phyloP scores from a whole-genome alignment of 495 filamentous ascomycete genomes.

The Pseudevernia furfuracea region DNA sequence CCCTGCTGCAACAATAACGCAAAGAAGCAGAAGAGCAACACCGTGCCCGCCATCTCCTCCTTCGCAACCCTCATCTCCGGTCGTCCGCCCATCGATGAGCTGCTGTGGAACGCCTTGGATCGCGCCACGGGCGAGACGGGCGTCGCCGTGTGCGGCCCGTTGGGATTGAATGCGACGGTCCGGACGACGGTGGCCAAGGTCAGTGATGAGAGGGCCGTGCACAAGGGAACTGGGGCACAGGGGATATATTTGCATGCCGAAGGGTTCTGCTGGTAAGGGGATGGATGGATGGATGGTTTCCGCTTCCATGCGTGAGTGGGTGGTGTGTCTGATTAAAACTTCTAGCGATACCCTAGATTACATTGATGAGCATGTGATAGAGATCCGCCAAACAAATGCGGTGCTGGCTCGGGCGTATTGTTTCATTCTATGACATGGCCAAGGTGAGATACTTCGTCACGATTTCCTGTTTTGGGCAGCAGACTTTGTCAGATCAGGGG shows the following conservation, averaged over 20 bases:
- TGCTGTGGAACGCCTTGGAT: conserved; percentile 56
- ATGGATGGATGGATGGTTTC: background rate
- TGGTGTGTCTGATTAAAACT: background rate
- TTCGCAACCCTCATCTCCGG: conserved; percentile 13
- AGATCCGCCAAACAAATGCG: background rate
- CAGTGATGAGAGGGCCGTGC: conserved; percentile 80
- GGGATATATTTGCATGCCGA: conserved; percentile 53
- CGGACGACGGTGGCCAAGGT: conserved; percentile 59
- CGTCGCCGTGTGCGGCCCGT: conserved; percentile 75
- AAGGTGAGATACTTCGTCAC: background rate
- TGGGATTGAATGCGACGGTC: conserved; percentile 55
- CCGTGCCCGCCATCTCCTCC: background rate
- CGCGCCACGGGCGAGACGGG: conserved; percentile 72
- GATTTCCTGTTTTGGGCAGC: too few species aligned
- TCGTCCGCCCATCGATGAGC: conserved; percentile 9
- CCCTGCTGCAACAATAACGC: background rate
- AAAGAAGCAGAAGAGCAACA: background rate
- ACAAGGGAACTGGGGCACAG: conserved; percentile 85
- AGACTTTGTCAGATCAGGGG: background rate
- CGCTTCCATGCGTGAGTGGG: too few species aligned
- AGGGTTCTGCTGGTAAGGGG: conserved; percentile 16
- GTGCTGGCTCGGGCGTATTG: background rate
- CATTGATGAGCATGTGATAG: background rate
- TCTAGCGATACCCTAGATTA: background rate
- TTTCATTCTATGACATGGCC: background rate